phyloP scores from a whole-genome alignment of 2,329 filamentous ascomycete genomes.

The Pseudonectria buxi region DNA sequence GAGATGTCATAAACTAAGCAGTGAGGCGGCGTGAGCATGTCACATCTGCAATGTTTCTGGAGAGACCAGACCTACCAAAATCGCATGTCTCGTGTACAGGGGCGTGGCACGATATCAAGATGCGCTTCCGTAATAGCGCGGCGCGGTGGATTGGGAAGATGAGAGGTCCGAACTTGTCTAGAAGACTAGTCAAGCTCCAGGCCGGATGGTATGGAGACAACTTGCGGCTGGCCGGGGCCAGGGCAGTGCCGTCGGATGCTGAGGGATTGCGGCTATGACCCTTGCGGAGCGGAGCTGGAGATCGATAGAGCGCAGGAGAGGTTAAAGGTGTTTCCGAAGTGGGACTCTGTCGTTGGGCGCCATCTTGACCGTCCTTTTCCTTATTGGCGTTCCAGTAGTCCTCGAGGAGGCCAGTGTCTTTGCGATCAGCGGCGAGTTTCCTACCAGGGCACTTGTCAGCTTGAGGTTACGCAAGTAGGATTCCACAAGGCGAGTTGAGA shows the following conservation, averaged over 20 bases:
- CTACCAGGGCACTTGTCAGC: slow-evolving; percentile 29
- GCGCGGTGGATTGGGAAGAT: slow-evolving; percentile 88
- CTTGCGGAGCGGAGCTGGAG: slow-evolving; percentile 27
- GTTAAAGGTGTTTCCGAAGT: slow-evolving; percentile 43
- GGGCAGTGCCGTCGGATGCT: slow-evolving; percentile 53
- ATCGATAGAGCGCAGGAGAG: slow-evolving; percentile 36
- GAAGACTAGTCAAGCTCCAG: slow-evolving; percentile 67
- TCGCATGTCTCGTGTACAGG: slow-evolving; percentile 83
- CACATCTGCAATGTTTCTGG: neutral
- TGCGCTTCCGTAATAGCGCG: slow-evolving; percentile 77
- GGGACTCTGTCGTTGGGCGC: slow-evolving; percentile 17
- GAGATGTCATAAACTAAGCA: slow-evolving; percentile 93
- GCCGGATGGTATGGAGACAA: slow-evolving; percentile 79
- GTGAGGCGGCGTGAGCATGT: slow-evolving; percentile 14
- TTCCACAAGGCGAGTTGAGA: slow-evolving; percentile 3
- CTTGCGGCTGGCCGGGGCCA: slow-evolving; percentile 55
- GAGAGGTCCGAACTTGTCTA: slow-evolving; percentile 82
- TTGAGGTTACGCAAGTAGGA: neutral
- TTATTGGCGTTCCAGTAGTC: slow-evolving; percentile 66
- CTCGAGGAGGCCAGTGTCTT: slow-evolving; percentile 58
- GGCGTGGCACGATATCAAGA: slow-evolving; percentile 77
- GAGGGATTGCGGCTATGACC: slow-evolving; percentile 52
- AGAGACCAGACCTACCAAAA: slow-evolving; percentile 57
- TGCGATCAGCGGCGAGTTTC: slow-evolving; percentile 57
- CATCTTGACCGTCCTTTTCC: slow-evolving; percentile 31